Base-by-base conservation (phyloP, 495 filamentous ascomycete species). In the Tuber microsphaerosporum region DNA sequence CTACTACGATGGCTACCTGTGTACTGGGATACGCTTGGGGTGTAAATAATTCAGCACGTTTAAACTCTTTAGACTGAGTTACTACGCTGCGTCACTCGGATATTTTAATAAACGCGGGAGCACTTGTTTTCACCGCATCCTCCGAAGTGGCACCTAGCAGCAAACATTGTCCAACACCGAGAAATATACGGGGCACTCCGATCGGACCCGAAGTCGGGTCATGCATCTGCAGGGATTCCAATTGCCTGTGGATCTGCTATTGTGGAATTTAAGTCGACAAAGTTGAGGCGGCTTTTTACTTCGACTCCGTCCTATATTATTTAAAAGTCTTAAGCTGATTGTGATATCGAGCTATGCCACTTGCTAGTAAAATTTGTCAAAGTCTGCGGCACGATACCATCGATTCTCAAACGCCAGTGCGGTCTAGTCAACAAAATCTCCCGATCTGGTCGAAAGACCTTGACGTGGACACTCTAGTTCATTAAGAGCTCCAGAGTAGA, bases 381-480 rank as follows among this genome's bases (percentile, higher is more conserved):
- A 61, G 51, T 16, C 51, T 26, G 12, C n/a, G 51, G 9, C 14
- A 61, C 51, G 9, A 31, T 31, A 26, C 51, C n/a, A 61, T 31
- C 19, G n/a, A 61, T 61, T 26, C 51, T 14, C 51, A 61, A 61
- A 61, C n/a, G n/a, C 8, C n/a, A 61, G 51, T 16, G 22, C 51
- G n/a, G 51, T 26, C 51, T 8, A 16, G n/a, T 61, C 51, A 61
- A 61, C 51, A 16, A 26, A 31, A 16, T 51, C 61, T 43, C 26
- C 37, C 71, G 75, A 76, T 78, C 71, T 56, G 70, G 48, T 48
- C 51, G 69, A 71, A 69, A 71, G 74, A 70, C 70, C 73, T 79
- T 79, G 77, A 79, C 76, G 73, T 79, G 77, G 77, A 75, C 77
- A 75, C 39, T 70, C 65, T 22, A 22, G 42, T 34, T 73, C 46